Evolutionary conservation across 2,329 filamentous ascomycete species (phyloP).

Genomic region (Drechslerella dactyloides): DNA sequence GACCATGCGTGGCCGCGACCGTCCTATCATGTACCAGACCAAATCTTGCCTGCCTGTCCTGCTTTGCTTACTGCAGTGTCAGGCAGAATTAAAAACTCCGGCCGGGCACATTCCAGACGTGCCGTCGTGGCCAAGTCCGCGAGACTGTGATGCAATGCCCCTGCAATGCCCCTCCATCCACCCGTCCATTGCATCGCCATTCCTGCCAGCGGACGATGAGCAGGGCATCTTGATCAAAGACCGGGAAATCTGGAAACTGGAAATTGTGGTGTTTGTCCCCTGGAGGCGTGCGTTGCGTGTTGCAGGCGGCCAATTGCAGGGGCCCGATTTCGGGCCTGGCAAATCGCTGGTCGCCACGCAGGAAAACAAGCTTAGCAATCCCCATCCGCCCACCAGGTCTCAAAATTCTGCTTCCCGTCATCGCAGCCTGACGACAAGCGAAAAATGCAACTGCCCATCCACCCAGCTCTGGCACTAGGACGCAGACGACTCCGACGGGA

Average conservation of each 20-base stretch:
- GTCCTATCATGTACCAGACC: background rate
- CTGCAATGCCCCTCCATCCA: background rate
- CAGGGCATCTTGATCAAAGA: background rate
- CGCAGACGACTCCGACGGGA: constrained; percentile 14
- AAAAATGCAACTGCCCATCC: constrained; percentile 13
- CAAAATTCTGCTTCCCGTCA: background rate
- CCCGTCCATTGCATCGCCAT: background rate
- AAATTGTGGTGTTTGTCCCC: background rate
- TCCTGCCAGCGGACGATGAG: background rate
- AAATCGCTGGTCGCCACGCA: constrained; percentile 45
- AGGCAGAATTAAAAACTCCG: background rate
- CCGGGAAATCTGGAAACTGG: background rate
- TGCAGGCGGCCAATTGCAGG: constrained; percentile 20
- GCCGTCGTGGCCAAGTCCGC: background rate
- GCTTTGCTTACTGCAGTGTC: no score
- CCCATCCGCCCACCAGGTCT: background rate
- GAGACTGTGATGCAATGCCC: background rate
- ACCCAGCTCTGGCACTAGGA: constrained; percentile 23
- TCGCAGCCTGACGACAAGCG: background rate
- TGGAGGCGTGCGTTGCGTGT: constrained; percentile 26
- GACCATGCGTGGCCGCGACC: constrained; percentile 6
- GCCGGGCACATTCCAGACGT: background rate
- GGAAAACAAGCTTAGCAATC: background rate
- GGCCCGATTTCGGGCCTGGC: constrained; percentile 43
- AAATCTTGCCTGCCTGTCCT: no score